Percentiles rank a stretch among this genome's conserved stretches.
Conservation (phyloP, 345 rosid species). For the Linum lewisii region DNA sequence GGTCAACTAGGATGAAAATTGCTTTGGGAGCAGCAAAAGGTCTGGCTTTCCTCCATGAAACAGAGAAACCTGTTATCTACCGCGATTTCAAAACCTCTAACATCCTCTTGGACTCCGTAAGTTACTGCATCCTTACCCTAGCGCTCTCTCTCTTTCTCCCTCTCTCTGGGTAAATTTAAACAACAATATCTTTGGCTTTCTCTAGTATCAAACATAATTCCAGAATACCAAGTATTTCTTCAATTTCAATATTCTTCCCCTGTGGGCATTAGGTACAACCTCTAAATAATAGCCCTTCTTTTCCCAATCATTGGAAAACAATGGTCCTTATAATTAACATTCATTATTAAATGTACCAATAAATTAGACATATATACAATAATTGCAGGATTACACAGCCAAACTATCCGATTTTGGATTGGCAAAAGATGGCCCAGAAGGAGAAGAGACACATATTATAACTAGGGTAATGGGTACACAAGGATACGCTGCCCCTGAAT, state of each 20-base stretch:
- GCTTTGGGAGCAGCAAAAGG: slow-evolving; percentile 79
- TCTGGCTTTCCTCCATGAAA: slow-evolving; percentile 65
- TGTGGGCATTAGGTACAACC: background rate
- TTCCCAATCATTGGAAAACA: no score
- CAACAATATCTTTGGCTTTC: no score
- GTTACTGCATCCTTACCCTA: no score
- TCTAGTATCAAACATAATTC: no score
- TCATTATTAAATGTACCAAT: no score
- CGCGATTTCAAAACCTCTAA: slow-evolving; percentile 78
- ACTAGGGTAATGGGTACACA: slow-evolving; percentile 52
- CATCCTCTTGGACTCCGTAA: slow-evolving; percentile 57
- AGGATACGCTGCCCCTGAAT: slow-evolving; percentile 60
- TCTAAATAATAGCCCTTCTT: no score
- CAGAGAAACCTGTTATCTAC: slow-evolving; percentile 61
- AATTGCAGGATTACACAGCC: slow-evolving; percentile 34
- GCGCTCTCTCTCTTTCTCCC: no score
- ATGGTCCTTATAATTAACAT: no score
- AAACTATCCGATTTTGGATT: slow-evolving; percentile 55
- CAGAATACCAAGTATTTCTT: background rate
- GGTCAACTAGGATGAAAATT: slow-evolving; percentile 73
- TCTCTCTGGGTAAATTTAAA: background rate
- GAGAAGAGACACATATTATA: slow-evolving; percentile 35
- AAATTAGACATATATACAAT: no score
- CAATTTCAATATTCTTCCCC: background rate
- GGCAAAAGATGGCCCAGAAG: slow-evolving; percentile 58